Conservation (phyloP, 805 yeast genomes). For the Ogataea pini region DNA sequence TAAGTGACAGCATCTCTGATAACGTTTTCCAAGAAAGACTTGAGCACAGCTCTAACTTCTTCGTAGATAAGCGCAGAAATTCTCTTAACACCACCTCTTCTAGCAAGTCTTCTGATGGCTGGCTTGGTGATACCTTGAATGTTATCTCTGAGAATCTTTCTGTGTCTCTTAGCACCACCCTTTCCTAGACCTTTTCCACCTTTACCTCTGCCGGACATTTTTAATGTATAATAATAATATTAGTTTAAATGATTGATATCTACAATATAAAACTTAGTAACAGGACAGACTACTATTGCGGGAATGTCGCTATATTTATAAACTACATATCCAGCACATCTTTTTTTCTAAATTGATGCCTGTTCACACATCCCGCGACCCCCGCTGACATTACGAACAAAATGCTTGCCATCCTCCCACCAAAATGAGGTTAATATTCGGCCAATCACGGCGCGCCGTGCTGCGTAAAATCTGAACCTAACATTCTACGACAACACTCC, state of each 20-base stretch:
- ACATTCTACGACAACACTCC: background rate
- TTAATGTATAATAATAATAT: slow-evolving; percentile 19
- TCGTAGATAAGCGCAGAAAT: slow-evolving; percentile 98
- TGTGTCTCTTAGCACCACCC: slow-evolving; percentile 99
- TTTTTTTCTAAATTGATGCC: background rate
- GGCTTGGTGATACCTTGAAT: slow-evolving; percentile 99
- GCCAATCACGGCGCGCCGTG: slow-evolving; percentile 7
- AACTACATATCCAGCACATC: slow-evolving; percentile 2
- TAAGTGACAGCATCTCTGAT: slow-evolving; percentile 99
- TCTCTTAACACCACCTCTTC: slow-evolving; percentile 99
- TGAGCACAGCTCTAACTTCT: slow-evolving; percentile 96
- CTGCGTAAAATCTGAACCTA: slow-evolving; percentile 7
- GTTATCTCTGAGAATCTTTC: slow-evolving; percentile 99
- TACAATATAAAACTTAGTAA: background rate
- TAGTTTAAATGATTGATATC: background rate
- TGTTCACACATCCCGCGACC: slow-evolving; percentile 6
- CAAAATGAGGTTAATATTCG: background rate
- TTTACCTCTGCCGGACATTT: slow-evolving; percentile 99
- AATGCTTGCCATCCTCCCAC: slow-evolving; percentile 1
- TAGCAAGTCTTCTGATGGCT: slow-evolving; percentile 99
- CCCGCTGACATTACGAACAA: background rate
- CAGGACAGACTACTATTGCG: background rate
- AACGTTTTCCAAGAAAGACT: slow-evolving; percentile 93
- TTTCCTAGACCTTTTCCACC: slow-evolving; percentile 99
- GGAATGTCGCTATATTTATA: slow-evolving; percentile 8